Evolutionary conservation across 1,139 yeast species (phyloP).

Genomic region (Scheffersomyces segobiensis): DNA sequence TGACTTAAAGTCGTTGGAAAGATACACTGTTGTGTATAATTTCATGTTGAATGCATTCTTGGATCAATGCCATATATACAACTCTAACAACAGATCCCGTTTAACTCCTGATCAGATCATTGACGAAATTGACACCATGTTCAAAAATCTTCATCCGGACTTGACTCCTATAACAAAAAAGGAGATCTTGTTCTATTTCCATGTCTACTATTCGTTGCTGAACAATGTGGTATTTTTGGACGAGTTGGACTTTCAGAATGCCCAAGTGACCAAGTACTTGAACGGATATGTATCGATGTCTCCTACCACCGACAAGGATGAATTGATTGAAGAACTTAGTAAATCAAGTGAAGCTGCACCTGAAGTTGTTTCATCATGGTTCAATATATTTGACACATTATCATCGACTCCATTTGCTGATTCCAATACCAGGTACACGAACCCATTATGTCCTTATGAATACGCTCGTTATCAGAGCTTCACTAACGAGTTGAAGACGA

Average conservation of each 20-base stretch:
- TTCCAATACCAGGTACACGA: constrained; percentile 22
- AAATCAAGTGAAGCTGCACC: constrained; percentile 1
- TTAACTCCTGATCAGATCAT: constrained; percentile 21
- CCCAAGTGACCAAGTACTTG: constrained; percentile 24
- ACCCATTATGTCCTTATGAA: constrained; percentile 35
- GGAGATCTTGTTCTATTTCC: constrained; percentile 30
- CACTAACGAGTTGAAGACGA: constrained; percentile 9
- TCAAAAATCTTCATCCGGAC: constrained; percentile 21
- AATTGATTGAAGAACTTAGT: constrained; percentile 1
- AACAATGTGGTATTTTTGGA: constrained; percentile 32
- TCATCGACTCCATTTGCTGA: constrained; percentile 31
- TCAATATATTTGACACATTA: constrained; percentile 29
- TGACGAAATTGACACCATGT: constrained; percentile 21
- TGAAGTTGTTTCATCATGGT: constrained; percentile 30
- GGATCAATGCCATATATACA: constrained; percentile 22
- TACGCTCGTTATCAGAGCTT: constrained; percentile 17
- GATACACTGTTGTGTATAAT: constrained; percentile 20
- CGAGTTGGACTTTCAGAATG: constrained; percentile 29
- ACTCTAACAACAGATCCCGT: constrained; percentile 7
- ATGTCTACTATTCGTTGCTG: constrained; percentile 31
- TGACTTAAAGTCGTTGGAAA: constrained; percentile 14
- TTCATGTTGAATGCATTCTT: constrained; percentile 28
- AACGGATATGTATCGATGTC: constrained; percentile 13
- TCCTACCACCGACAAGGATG: constrained; percentile 9
- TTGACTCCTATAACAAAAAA: constrained; percentile 22